phyloP scores from a whole-genome alignment of 768 basidiomycete genomes.

The Pholiota conissans region DNA sequence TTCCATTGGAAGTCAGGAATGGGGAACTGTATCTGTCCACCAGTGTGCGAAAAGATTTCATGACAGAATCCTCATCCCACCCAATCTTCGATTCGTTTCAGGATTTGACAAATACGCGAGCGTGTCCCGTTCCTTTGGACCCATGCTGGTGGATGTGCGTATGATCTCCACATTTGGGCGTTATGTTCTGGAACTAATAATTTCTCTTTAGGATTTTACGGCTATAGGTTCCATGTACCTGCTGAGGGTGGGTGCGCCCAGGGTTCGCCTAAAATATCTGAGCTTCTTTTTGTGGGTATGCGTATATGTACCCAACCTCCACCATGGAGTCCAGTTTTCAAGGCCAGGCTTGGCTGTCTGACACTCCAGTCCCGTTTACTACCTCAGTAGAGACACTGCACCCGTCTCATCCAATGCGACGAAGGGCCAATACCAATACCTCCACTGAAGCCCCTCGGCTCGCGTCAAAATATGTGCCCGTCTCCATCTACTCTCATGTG shows the following conservation, averaged over 20 bases:
- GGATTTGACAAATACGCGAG: slow-evolving; percentile 18
- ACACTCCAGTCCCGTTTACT: slow-evolving; percentile 11
- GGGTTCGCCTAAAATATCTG: slow-evolving; percentile 15
- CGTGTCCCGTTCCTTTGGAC: slow-evolving; percentile 18
- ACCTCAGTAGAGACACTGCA: slow-evolving; percentile 11
- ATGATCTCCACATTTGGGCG: slow-evolving; percentile 17
- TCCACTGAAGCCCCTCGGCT: slow-evolving; percentile 29
- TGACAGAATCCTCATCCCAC: background rate
- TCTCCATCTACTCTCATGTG: slow-evolving; percentile 42
- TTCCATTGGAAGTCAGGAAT: background rate
- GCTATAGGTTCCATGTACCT: slow-evolving; percentile 24
- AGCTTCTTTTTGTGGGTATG: slow-evolving; percentile 15
- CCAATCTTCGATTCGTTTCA: slow-evolving; percentile 17
- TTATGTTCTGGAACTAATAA: slow-evolving; percentile 12
- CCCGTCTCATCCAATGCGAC: slow-evolving; percentile 21
- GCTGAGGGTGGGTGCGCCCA: slow-evolving; percentile 19
- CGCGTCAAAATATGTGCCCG: slow-evolving; percentile 34
- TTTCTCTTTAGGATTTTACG: slow-evolving; percentile 15
- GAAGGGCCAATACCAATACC: slow-evolving; percentile 28
- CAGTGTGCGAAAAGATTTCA: slow-evolving; percentile 1
- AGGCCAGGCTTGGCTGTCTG: slow-evolving; percentile 19
- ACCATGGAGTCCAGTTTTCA: slow-evolving; percentile 14
- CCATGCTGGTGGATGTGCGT: slow-evolving; percentile 8
- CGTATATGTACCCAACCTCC: slow-evolving; percentile 22
- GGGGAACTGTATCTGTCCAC: background rate